Evolutionary conservation across 306 rosid species (phyloP).

Genomic region (Cotoneaster glaucophyllus): DNA sequence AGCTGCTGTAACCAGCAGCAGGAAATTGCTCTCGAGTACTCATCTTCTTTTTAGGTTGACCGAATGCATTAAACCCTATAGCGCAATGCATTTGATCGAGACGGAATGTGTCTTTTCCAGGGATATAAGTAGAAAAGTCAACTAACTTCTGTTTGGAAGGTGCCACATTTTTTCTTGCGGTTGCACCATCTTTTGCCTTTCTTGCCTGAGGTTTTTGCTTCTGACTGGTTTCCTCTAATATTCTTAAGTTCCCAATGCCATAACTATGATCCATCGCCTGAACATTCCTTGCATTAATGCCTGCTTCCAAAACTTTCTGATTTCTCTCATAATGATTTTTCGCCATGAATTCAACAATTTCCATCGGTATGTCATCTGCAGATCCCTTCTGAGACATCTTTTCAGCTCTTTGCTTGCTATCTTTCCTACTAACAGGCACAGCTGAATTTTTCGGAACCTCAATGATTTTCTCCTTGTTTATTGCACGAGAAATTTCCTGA

Average conservation of each 20-base stretch:
- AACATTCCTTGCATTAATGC: conserved; percentile 35
- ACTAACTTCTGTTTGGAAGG: conserved; percentile 45
- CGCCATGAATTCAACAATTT: conserved; percentile 90
- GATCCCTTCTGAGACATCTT: conserved; percentile 48
- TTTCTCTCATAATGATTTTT: conserved; percentile 78
- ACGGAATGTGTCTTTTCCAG: conserved; percentile 32
- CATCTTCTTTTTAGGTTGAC: conserved; percentile 57
- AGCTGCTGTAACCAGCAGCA: conserved; percentile 38
- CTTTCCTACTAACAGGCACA: conserved; percentile 22
- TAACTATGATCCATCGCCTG: conserved; percentile 32
- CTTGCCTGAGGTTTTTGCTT: conserved; percentile 43
- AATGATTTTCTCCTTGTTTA: conserved; percentile 33
- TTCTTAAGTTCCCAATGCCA: conserved; percentile 33
- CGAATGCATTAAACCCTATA: conserved; percentile 31
- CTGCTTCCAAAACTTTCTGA: conserved; percentile 26
- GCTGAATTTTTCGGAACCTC: conserved; percentile 38
- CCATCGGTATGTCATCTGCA: conserved; percentile 85
- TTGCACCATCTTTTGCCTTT: conserved; percentile 31
- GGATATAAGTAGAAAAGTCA: conserved; percentile 38
- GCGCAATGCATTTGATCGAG: conserved; percentile 41
- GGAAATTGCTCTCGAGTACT: conserved; percentile 44
- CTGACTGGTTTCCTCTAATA: conserved; percentile 31
- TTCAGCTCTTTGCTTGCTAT: conserved; percentile 35
- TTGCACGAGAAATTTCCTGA: conserved; percentile 54
- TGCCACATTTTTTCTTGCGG: conserved; percentile 38